These are phyloP conservation scores for Solanum megistacrolobum DNA, from an alignment of 257 asterid genomes.

Conservation along the genomic window DNA sequence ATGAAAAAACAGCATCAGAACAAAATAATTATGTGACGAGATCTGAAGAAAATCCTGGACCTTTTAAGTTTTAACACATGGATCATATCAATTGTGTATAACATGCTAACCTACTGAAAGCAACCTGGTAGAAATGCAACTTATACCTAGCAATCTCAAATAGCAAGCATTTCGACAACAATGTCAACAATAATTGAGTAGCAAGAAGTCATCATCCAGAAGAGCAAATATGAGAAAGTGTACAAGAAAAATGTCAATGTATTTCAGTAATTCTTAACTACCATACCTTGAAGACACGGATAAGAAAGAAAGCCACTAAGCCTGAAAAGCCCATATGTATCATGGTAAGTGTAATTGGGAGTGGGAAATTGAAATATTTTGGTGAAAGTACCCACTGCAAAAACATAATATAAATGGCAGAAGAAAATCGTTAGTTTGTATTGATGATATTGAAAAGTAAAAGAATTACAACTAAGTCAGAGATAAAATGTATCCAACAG, in stretches of 20 bases:
- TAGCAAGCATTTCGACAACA: background rate
- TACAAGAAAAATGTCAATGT: background rate
- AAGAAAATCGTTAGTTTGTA: background rate
- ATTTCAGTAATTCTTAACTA: background rate
- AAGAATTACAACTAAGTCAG: background rate
- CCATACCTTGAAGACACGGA: constrained; percentile 84
- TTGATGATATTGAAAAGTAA: background rate
- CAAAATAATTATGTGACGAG: background rate
- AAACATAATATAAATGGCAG: constrained; percentile 9
- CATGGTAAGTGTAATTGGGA: constrained; percentile 95
- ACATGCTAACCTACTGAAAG: background rate
- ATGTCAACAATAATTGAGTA: background rate
- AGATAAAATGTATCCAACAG: background rate
- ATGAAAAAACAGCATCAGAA: background rate
- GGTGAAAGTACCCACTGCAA: constrained; percentile 98
- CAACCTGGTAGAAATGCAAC: background rate
- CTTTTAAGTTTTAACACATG: background rate
- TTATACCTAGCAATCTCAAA: background rate
- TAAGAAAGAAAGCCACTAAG: constrained; percentile 75
- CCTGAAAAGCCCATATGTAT: constrained; percentile 99
- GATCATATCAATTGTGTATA: background rate
- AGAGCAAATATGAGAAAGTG: background rate
- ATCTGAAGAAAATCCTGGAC: background rate
- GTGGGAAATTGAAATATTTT: constrained; percentile 89
- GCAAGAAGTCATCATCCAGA: background rate